Evolutionary conservation across 2,329 filamentous ascomycete species (phyloP).

Genomic region (Xylariaceae sp.): DNA sequence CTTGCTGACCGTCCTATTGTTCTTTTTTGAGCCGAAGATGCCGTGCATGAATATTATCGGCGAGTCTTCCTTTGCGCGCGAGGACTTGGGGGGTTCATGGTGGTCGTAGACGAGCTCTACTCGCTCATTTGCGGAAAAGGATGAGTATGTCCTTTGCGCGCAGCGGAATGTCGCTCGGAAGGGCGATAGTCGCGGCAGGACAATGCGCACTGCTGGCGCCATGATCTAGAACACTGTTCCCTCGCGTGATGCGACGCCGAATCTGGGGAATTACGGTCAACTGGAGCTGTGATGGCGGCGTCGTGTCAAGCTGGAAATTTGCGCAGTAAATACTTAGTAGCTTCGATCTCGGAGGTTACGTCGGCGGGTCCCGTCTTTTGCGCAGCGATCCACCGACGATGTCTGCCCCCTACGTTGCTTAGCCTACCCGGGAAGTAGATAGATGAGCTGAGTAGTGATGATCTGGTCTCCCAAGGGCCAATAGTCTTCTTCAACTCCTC

Average conservation of each 20-base stretch:
- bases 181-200: not conserved
- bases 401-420: too few species aligned
- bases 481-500: too few species aligned
- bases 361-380: too few species aligned
- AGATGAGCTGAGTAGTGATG: too few species aligned
- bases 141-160: constrained; percentile 11
- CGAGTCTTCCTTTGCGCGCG: constrained; percentile 36
- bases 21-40: constrained; percentile 91
- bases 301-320: too few species aligned
- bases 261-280: too few species aligned
- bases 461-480: too few species aligned
- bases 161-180: constrained; percentile 3
- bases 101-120: constrained; percentile 58
- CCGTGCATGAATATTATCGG: constrained; percentile 90
- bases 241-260: not conserved
- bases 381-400: too few species aligned
- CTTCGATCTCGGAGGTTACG: too few species aligned
- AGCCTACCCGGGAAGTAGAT: too few species aligned
- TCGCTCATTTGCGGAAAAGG: constrained; percentile 4
- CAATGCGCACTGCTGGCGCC: not conserved
- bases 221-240: not conserved
- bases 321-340: too few species aligned
- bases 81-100: constrained; percentile 52
- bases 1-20: constrained; percentile 94
- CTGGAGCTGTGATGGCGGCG: too few species aligned